Base-by-base conservation (phyloP, 345 rosid genomes). In the Melastoma malabathricum region DNA sequence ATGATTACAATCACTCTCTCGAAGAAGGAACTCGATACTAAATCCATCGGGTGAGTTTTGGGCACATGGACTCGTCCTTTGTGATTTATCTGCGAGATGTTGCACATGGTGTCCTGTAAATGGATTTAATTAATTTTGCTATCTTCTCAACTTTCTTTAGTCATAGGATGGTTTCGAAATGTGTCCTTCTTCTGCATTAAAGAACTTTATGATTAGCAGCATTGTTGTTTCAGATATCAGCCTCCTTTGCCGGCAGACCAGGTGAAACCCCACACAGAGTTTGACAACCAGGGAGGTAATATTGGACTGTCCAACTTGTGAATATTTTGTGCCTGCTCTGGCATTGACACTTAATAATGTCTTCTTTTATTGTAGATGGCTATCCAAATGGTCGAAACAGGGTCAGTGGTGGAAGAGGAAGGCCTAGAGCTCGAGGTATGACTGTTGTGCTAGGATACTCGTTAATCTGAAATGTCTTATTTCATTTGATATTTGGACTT, bases 1-100 rank as follows among this genome's bases (percentile, higher is more conserved):
- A 72, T 77, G 75, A 70, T 77, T 31, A 72, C 72, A 1, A 72
- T 80, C 38, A 77, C 70, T n/a, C 70, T 80, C 56, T 80, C 83
- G 3, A 80, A 65, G 68, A 54, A 59, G 50, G 83, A 65, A 39
- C 60, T 77, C 59, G 64, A 80, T 61, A 55, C 65, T 18, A 65
- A 79, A 34, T 63, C 83, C n/a, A 50, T 66, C 46, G 87, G 87
- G 87, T 77, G 61, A 64, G 71, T 68, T 52, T 22, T 22, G 12
- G 49, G 29, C 46, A 12, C 34, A 51, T 31, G 14, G 15, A 16
- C 39, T 17, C 15, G 12, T 34, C 22, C 25, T 29, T 18, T 31
- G 18, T 5, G 41, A 44, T 31, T 22, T 3, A 2, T 27, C 39
- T 9, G 44, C 44, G 39, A 19, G 3, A 19, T 50, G 52, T 12